Conservation (phyloP, 345 rosid species). For the Moricandia moricandioides region DNA sequence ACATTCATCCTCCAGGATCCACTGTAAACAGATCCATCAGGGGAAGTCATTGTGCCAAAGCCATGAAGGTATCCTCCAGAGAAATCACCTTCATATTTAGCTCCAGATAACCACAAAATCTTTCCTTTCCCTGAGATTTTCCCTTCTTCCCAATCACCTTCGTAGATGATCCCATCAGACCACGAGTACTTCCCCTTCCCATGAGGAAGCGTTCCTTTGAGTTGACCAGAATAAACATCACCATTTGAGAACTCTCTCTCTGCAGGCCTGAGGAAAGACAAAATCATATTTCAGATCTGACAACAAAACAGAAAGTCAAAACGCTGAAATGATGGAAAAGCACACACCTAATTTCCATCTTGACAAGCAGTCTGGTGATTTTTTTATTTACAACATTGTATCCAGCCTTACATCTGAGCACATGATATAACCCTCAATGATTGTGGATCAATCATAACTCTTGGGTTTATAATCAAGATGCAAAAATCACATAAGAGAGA, state of each 20-base stretch:
- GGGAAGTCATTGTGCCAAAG: conserved; percentile 51
- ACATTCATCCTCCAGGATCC: conserved; percentile 92
- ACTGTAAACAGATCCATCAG: conserved; percentile 59
- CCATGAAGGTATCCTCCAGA: conserved; percentile 91
- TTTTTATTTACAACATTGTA: neutral
- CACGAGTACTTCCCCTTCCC: conserved; percentile 79
- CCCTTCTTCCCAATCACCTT: conserved; percentile 92
- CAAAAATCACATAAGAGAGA: conserved; percentile 11
- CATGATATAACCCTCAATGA: neutral
- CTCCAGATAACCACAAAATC: conserved; percentile 68
- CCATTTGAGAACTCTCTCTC: conserved; percentile 59
- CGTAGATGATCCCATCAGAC: conserved; percentile 63
- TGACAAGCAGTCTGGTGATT: conserved; percentile 8
- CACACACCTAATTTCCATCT: conserved; percentile 34
- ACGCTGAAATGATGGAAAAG: neutral
- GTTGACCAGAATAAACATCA: conserved; percentile 61
- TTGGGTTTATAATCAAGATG: neutral
- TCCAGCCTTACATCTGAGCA: conserved; percentile 11
- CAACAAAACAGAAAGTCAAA: neutral
- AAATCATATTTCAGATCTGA: conserved; percentile 13
- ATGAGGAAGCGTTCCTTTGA: conserved; percentile 60
- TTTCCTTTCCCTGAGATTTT: conserved; percentile 79
- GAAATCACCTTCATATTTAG: conserved; percentile 77
- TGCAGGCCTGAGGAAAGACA: conserved; percentile 42
- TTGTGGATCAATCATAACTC: conserved; percentile 4